Evolutionary conservation across 1,139 yeast genomes (phyloP).

Genomic region (Suhomyces taliae): DNA sequence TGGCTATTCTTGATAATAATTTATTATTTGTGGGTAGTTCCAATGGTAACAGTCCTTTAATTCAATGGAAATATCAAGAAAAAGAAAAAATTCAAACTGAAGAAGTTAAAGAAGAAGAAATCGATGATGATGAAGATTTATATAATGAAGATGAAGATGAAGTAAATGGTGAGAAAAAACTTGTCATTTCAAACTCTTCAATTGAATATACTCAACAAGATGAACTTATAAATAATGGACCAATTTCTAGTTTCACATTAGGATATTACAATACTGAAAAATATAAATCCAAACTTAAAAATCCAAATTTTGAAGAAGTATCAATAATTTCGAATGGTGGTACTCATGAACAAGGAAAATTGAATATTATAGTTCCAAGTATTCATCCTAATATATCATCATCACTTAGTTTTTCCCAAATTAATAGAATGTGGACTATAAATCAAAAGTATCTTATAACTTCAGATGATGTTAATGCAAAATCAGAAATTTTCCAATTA

Average conservation of each 20-base stretch:
- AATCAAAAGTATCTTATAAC: conserved; percentile 62
- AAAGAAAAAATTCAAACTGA: neutral
- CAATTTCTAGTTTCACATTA: conserved; percentile 66
- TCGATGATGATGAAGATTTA: conserved; percentile 14
- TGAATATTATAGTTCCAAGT: conserved; percentile 64
- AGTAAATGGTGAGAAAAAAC: conserved; percentile 20
- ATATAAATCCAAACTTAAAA: conserved; percentile 59
- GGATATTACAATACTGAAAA: conserved; percentile 61
- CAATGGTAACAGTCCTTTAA: conserved; percentile 37
- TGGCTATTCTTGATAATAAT: conserved; percentile 36
- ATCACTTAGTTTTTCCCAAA: conserved; percentile 72
- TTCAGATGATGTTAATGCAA: conserved; percentile 62
- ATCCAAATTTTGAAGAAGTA: conserved; percentile 65
- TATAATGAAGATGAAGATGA: conserved; percentile 34
- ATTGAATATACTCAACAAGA: conserved; percentile 52
- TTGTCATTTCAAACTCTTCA: conserved; percentile 26
- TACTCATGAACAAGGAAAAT: conserved; percentile 50
- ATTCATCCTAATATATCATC: conserved; percentile 66
- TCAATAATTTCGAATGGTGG: conserved; percentile 77
- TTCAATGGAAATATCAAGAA: conserved; percentile 32
- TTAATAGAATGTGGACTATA: conserved; percentile 74
- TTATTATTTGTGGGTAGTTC: conserved; percentile 37
- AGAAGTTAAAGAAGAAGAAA: conserved; percentile 2
- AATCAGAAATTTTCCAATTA: conserved; percentile 74
- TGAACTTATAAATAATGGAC: conserved; percentile 66